Conservation (phyloP, 192 early-diverging fungal species). For the Podila epigama region DNA sequence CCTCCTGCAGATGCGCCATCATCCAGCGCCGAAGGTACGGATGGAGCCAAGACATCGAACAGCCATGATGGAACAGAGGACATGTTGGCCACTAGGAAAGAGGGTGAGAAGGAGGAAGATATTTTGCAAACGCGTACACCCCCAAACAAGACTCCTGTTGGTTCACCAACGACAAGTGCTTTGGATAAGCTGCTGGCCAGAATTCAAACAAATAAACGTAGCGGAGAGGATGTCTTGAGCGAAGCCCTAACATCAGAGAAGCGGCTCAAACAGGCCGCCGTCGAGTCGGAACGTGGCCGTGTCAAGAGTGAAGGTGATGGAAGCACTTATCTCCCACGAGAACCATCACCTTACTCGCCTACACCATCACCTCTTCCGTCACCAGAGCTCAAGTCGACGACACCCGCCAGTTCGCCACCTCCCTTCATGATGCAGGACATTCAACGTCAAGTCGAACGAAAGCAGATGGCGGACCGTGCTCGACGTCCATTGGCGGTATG, state of each 20-base stretch:
- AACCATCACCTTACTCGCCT: slow-evolving; percentile 45
- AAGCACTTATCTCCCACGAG: slow-evolving; percentile 33
- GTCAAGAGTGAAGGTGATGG: slow-evolving; percentile 1
- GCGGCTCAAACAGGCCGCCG: slow-evolving; percentile 39
- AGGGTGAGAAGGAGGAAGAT: slow-evolving; percentile 4
- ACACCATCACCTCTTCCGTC: slow-evolving; percentile 34
- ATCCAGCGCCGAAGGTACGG: too few relatives aligned
- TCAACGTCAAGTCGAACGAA: not conserved
- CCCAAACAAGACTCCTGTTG: slow-evolving; percentile 20
- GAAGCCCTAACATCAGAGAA: slow-evolving; percentile 45
- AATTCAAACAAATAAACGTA: slow-evolving; percentile 52
- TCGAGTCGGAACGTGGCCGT: slow-evolving; percentile 8
- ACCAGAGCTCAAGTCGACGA: slow-evolving; percentile 17
- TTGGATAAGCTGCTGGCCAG: slow-evolving; percentile 62
- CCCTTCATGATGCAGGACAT: slow-evolving; percentile 29
- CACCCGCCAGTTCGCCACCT: slow-evolving; percentile 19
- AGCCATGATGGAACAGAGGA: not conserved
- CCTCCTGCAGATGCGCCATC: too few relatives aligned
- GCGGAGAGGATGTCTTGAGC: slow-evolving; percentile 31
- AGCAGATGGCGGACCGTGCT: not conserved
- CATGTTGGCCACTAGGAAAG: not conserved
- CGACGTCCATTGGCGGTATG: slow-evolving; percentile 46
- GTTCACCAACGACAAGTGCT: slow-evolving; percentile 49
- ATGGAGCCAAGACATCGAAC: not conserved
- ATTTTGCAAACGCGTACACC: not conserved